Evolutionary conservation across 805 yeast genomes (phyloP).

Genomic region (Metschnikowia borealis): DNA sequence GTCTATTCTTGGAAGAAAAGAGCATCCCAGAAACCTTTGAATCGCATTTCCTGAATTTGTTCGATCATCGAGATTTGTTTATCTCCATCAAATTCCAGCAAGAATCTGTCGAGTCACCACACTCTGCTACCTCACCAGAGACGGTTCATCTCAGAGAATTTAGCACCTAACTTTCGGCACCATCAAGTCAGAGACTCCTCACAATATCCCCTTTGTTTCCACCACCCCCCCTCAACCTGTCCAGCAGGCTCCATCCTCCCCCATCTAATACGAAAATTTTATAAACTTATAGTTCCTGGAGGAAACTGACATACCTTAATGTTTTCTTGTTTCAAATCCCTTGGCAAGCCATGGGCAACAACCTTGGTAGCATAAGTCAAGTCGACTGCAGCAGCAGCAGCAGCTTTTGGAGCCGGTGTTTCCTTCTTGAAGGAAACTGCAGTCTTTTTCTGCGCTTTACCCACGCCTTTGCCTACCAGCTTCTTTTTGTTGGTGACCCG

Average conservation of each 20-base stretch:
- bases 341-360: conserved; percentile 77
- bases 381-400: conserved; percentile 33
- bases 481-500: conserved; percentile 24
- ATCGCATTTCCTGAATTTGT: not conserved
- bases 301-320: conserved; percentile 68
- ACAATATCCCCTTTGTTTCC: not conserved
- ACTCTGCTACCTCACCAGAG: no score
- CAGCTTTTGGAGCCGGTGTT: conserved; percentile 28
- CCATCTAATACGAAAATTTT: not conserved
- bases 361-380: conserved; percentile 70
- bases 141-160: not conserved
- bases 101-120: no score
- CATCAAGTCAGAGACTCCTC: not conserved
- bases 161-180: not conserved
- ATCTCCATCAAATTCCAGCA: not conserved
- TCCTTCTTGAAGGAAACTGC: conserved; percentile 27
- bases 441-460: conserved; percentile 24
- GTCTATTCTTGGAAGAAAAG: not conserved
- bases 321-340: conserved; percentile 78
- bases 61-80: not conserved
- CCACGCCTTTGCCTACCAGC: conserved; percentile 37
- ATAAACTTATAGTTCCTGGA: conserved; percentile 7
- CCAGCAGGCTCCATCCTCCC: conserved; percentile 3
- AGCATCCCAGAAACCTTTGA: not conserved
- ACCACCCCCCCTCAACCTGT: not conserved